Base-by-base conservation (phyloP, 1,284 basidiomycete genomes). In the Schizopora paradoxa region DNA sequence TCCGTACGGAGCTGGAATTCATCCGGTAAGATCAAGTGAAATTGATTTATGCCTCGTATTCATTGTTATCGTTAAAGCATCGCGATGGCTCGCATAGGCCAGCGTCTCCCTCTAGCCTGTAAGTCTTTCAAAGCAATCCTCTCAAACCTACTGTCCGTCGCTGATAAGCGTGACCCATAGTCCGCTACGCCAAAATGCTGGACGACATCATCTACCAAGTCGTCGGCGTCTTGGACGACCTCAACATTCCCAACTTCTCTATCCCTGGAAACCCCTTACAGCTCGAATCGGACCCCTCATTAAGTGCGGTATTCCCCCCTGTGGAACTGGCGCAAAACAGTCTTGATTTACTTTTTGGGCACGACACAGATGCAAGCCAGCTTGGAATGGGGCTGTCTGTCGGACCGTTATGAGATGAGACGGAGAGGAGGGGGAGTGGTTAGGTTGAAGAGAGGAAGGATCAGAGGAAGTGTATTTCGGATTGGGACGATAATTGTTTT, bases 141-240 rank as follows among this genome's bases (percentile, higher is more conserved):
- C 22, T 41, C 40, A 28, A 36, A 32, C 23, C 13, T 25, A 18
- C 47, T 27, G 22, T 44, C 36, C 36, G 48, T 16, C 27, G 34
- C 31, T 25, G 39, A 22, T 8, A 29, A 8, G 3, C 26, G 23
- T 5, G 41, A 40, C n/a, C 22, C 39, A 41, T 41, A 73, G 70
- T 74, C 49, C 76, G 80, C n/a, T 82, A 81, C 55, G 68, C 70
- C 2, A 74, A 72, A 61, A 77, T 84, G 75, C 60, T 85, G 25
- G 70, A 77, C 47, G 70, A 77, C 26, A 59, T 63, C 41, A 54
- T 66, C 25, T 47, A 54, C 7, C 65, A 63, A 49, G 60, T 55
- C 13, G 63, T 62, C 26, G 64, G 64, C 18, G 37, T 45, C 8
- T 21, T 43, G 28, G 51, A 51, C 10, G 37, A 43, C 8, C 25